These are phyloP conservation scores for Boletus sp. DNA, from an alignment of 768 basidiomycete genomes.

Conservation along the genomic window DNA sequence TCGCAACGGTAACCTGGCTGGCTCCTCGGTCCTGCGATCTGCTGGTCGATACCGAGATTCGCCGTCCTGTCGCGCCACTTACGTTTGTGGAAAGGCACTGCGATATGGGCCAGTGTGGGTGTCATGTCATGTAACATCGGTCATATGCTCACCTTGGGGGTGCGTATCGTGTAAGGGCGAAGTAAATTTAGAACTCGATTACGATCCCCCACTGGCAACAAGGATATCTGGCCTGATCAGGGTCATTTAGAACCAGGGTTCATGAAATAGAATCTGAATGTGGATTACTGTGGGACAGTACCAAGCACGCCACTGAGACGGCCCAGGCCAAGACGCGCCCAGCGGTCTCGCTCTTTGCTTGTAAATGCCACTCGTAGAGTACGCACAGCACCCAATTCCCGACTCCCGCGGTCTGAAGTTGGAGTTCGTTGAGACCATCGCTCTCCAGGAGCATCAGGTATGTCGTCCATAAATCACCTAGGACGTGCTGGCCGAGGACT, in stretches of 20 bases:
- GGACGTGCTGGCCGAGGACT: conserved; percentile 30
- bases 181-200: conserved; percentile 42
- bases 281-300: conserved; percentile 37
- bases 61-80: conserved; percentile 22
- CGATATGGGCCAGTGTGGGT: conserved; percentile 20
- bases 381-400: conserved; percentile 27
- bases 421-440: conserved; percentile 44
- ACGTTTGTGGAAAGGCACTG: conserved; percentile 26
- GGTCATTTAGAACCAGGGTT: conserved; percentile 24
- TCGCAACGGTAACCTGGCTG: conserved; percentile 1
- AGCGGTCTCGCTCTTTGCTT: conserved; percentile 3
- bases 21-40: conserved; percentile 23
- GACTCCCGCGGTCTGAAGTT: conserved; percentile 44
- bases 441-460: conserved; percentile 64
- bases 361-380: conserved; percentile 18
- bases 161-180: conserved; percentile 38
- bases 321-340: conserved; percentile 25
- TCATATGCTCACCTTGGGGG: conserved; percentile 29
- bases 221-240: conserved; percentile 39
- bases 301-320: conserved; percentile 35
- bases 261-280: conserved; percentile 25
- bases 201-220: conserved; percentile 37
- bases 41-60: conserved; percentile 20
- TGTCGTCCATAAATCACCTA: conserved; percentile 54
- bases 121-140: background rate